phyloP scores from a whole-genome alignment of 208 protist species.

The Crithidia thermophila region DNA sequence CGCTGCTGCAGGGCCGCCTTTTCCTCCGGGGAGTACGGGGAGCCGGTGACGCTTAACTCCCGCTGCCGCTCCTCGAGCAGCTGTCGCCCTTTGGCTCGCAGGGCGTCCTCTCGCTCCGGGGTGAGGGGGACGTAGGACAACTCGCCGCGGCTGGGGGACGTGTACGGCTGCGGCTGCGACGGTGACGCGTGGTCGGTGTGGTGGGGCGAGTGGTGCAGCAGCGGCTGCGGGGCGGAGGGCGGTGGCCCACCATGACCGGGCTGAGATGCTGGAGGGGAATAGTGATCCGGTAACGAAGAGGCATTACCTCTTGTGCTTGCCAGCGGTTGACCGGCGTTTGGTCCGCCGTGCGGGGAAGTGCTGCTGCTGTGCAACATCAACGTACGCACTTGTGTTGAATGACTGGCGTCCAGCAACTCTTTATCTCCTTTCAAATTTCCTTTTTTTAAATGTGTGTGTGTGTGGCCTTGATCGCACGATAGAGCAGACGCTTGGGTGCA shows the following conservation, averaged over 20 bases:
- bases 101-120: slow-evolving; percentile 17
- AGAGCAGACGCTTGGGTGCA: no score
- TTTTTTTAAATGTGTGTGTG: neutral
- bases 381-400: neutral
- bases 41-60: neutral
- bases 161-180: neutral
- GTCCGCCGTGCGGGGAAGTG: neutral
- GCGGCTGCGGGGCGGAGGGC: neutral
- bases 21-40: slow-evolving; percentile 28
- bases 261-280: neutral
- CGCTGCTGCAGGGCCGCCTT: slow-evolving; percentile 38
- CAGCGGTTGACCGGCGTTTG: neutral
- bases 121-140: slow-evolving; percentile 5
- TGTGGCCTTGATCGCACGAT: no score
- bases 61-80: slow-evolving; percentile 26
- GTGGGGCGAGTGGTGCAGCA: slow-evolving; percentile 7
- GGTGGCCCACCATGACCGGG: neutral
- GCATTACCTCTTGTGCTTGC: neutral
- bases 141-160: neutral
- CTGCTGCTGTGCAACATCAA: neutral
- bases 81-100: slow-evolving; percentile 21
- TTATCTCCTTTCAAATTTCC: neutral
- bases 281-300: slow-evolving; percentile 1
- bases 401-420: neutral
- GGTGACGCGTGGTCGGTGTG: neutral